phyloP scores from a whole-genome alignment of 306 rosid genomes.

The Sechiopsis laciniata region DNA sequence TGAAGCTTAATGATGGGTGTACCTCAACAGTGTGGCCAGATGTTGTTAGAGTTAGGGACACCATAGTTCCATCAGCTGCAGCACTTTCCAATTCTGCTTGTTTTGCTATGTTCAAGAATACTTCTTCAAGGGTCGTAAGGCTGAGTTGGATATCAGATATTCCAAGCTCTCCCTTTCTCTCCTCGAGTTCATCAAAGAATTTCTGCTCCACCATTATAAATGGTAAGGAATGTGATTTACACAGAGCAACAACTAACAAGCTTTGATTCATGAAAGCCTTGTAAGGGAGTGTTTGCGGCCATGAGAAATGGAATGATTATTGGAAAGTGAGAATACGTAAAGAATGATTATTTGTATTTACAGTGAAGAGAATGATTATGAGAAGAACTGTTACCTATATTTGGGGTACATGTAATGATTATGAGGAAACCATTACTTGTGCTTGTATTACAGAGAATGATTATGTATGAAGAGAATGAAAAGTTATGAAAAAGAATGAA shows the following conservation, averaged over 20 bases:
- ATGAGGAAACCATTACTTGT: too few relatives aligned
- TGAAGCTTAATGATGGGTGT: constrained; percentile 20
- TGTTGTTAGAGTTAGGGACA: constrained; percentile 43
- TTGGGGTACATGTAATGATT: too few relatives aligned
- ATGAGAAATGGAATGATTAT: too few relatives aligned
- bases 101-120: constrained; percentile 74
- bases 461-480: too few relatives aligned
- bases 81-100: constrained; percentile 84
- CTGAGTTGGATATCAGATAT: constrained; percentile 76
- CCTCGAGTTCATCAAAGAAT: constrained; percentile 65
- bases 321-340: too few relatives aligned
- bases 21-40: constrained; percentile 56
- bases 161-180: constrained; percentile 57
- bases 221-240: constrained; percentile 2
- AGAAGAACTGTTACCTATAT: too few relatives aligned
- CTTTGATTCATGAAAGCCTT: not conserved
- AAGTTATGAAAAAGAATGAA: too few relatives aligned
- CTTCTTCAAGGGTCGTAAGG: constrained; percentile 84
- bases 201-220: constrained; percentile 36
- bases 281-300: too few relatives aligned
- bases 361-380: too few relatives aligned
- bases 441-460: too few relatives aligned
- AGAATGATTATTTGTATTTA: too few relatives aligned
- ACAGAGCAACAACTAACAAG: not conserved
- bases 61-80: constrained; percentile 57